Evolutionary conservation across 768 basidiomycete genomes (phyloP).

Genomic region (Sporobolomyces pararoseus): DNA sequence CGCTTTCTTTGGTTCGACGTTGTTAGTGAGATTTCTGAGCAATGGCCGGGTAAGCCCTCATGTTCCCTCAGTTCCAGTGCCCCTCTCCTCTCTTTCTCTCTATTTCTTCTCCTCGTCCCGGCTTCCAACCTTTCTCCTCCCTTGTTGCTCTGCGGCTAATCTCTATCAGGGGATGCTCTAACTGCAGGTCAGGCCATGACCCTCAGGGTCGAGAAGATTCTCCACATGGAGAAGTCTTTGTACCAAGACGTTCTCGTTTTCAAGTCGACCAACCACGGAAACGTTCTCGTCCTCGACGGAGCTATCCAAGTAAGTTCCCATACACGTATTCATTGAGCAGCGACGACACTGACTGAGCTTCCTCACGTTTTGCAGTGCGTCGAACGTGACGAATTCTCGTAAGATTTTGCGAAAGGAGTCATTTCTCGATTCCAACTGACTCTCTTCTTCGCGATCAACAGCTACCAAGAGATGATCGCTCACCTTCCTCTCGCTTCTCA

Average conservation of each 20-base stretch:
- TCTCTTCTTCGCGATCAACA: constrained; percentile 48
- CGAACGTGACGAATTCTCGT: constrained; percentile 98
- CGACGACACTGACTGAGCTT: neutral
- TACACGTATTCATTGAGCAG: neutral
- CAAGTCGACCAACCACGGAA: constrained; percentile 92
- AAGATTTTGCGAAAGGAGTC: constrained; percentile 47
- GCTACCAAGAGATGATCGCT: constrained; percentile 97
- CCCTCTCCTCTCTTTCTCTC: constrained; percentile 3
- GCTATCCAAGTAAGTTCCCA: constrained; percentile 63
- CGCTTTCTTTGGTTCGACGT: neutral
- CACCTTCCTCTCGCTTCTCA: constrained; percentile 94
- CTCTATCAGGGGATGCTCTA: constrained; percentile 23
- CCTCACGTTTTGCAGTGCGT: constrained; percentile 57
- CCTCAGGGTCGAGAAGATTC: constrained; percentile 87
- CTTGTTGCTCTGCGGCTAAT: constrained; percentile 15
- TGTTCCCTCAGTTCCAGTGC: too few relatives aligned
- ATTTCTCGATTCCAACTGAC: neutral
- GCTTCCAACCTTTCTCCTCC: neutral
- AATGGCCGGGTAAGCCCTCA: constrained; percentile 51
- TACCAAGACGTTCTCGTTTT: constrained; percentile 98
- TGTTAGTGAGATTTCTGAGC: constrained; percentile 51
- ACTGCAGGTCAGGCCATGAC: constrained; percentile 67
- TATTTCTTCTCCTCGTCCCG: constrained; percentile 21
- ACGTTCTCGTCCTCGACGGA: constrained; percentile 90
- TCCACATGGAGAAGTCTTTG: constrained; percentile 86